Conservation (phyloP, 2,329 filamentous ascomycete species). For the Aspergillus sp. region DNA sequence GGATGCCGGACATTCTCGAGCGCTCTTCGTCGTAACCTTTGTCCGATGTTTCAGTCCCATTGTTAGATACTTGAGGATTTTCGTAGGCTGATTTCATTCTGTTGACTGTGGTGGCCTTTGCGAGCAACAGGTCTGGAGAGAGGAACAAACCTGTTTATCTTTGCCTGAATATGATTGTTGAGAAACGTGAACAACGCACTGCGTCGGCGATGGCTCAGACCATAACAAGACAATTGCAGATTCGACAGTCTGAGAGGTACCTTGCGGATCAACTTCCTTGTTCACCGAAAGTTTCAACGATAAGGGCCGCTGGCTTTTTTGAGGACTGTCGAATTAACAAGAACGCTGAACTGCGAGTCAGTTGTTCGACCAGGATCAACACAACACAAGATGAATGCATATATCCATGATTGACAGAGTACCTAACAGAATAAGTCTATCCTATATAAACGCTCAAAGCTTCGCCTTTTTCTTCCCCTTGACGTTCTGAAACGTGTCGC, state of each 20-base stretch:
- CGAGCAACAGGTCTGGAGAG: not conserved
- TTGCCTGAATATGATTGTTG: not conserved
- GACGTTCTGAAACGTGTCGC: constrained; percentile 59
- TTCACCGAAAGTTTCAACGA: not conserved
- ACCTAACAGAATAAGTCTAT: not conserved
- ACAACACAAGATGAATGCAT: no score
- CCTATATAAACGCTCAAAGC: constrained; percentile 39
- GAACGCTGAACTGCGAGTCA: not conserved
- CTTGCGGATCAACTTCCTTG: not conserved
- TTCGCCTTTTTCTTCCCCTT: constrained; percentile 63
- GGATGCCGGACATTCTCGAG: not conserved
- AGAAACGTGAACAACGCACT: not conserved
- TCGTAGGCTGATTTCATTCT: not conserved
- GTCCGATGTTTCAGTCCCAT: not conserved
- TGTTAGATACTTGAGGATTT: not conserved
- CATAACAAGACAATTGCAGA: not conserved
- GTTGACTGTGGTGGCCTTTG: not conserved
- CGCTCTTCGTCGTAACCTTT: not conserved
- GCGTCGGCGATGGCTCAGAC: not conserved
- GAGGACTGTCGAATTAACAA: not conserved
- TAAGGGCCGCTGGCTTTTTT: not conserved
- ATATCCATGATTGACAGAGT: not conserved
- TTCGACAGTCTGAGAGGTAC: not conserved
- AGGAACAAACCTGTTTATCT: not conserved
- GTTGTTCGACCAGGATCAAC: not conserved